phyloP scores from a whole-genome alignment of 768 basidiomycete genomes.

The Mycena alexandri region DNA sequence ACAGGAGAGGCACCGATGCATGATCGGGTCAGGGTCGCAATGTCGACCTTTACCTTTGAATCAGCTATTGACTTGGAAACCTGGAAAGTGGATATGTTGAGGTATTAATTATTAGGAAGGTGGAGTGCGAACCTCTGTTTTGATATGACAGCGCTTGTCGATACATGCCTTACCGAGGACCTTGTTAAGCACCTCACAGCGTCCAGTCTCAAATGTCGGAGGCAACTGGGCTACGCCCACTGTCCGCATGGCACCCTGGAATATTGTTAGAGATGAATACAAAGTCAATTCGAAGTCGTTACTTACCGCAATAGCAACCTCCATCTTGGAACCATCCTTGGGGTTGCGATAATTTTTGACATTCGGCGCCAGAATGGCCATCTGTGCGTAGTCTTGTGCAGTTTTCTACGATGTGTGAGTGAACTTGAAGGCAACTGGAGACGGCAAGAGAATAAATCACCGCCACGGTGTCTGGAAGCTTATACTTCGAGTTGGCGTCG shows the following conservation, averaged over 20 bases:
- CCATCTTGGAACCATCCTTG: not conserved
- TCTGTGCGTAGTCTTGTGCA: not conserved
- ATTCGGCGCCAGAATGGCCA: not conserved
- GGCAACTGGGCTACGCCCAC: not conserved
- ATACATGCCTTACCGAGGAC: not conserved
- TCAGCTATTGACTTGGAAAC: too few relatives aligned
- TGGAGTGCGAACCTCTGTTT: not conserved
- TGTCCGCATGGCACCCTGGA: slow-evolving; percentile 7
- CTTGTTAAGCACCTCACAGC: not conserved
- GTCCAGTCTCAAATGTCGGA: slow-evolving; percentile 8
- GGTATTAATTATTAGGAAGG: too few relatives aligned
- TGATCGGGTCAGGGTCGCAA: not conserved
- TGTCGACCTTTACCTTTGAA: slow-evolving; percentile 15
- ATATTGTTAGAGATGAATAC: not conserved
- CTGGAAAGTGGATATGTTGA: not conserved
- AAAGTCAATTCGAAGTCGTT: too few relatives aligned
- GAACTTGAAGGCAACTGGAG: too few relatives aligned
- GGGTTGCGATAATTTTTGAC: slow-evolving; percentile 7
- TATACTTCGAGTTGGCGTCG: slow-evolving; percentile 5
- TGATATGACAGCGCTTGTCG: slow-evolving; percentile 8
- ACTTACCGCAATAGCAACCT: not conserved
- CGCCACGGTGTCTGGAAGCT: not conserved
- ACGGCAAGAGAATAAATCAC: not conserved
- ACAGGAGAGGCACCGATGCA: slow-evolving; percentile 3
- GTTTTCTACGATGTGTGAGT: not conserved